Conservation (phyloP, 345 rosid genomes). For the Melaleuca alternifolia region DNA sequence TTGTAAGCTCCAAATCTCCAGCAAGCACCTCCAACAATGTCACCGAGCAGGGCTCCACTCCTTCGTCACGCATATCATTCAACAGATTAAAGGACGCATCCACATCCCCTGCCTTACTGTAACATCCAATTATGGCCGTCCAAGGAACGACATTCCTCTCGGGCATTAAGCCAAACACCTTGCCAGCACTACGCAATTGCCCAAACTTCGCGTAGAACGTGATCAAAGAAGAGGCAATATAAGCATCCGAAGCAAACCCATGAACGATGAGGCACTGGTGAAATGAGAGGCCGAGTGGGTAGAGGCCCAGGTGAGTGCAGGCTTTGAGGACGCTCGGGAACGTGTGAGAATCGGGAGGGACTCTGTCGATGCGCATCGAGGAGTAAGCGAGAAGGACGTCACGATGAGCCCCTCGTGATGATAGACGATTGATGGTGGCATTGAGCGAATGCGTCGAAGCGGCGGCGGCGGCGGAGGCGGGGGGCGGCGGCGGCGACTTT, state of each 20-base stretch:
- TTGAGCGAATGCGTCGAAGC: neutral
- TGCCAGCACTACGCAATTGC: conserved; percentile 15
- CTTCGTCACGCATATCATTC: conserved; percentile 30
- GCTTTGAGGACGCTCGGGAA: conserved; percentile 52
- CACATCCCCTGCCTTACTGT: conserved; percentile 22
- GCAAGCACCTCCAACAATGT: conserved; percentile 38
- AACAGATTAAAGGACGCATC: conserved; percentile 22
- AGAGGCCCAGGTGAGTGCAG: conserved; percentile 29
- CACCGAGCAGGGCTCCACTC: conserved; percentile 39
- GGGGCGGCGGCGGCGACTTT: neutral
- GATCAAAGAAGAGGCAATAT: conserved; percentile 39
- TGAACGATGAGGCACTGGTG: conserved; percentile 31
- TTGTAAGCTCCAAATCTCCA: conserved; percentile 23
- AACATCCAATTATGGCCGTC: conserved; percentile 45
- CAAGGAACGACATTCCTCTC: conserved; percentile 33
- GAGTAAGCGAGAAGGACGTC: conserved; percentile 22
- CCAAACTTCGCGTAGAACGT: conserved; percentile 28
- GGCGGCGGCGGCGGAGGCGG: conserved; percentile 17
- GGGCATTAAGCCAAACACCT: conserved; percentile 41
- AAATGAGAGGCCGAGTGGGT: conserved; percentile 30
- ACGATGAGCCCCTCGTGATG: conserved; percentile 21
- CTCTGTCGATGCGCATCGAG: conserved; percentile 22
- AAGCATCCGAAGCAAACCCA: conserved; percentile 50
- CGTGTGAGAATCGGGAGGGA: conserved; percentile 22
- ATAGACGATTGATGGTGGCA: conserved; percentile 14